Evolutionary conservation across 306 rosid genomes (phyloP), one percentile per base, ranked within the genome.

Genomic region (Crataegus laevigata): DNA sequence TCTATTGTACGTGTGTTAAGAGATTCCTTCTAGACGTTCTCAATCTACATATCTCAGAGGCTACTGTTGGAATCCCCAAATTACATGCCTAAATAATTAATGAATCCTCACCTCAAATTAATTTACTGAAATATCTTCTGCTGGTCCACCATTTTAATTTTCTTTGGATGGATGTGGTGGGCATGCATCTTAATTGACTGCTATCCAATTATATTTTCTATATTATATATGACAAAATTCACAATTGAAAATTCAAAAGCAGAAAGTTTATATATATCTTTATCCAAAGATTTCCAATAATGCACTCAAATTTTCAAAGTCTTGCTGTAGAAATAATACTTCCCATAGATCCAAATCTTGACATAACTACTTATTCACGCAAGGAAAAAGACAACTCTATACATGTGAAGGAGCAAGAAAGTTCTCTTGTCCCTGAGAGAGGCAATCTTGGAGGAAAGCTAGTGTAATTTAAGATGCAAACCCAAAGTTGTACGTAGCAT

Each of bases 351-450:
- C 80, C 86, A 10, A 83, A 61, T 28, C 69, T 59, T 60, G 79
- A 75, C 79, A 80, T 77, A 17, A 28, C 77, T 81, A 82, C 68
- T 79, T 81, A 13, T 75, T 84, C 91, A 86, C 89, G 82, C 85
- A 63, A 78, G 81, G 82, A 38, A 2, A 26, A 22, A 25, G 26
- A 25, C 11, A 83, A 78, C 96, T 88, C 97, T 90, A 83, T 92
- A 90, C 89, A 88, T 38, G 86, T 80, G 84, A 68, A 40, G 65
- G 14, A 50, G 36, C 78, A 30, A 47, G 68, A 80, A 54, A 78
- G 66, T 82, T 34, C 81, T 78, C 84, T 73, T 72, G 79, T 77
- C 81, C 81, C 85, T 76, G 75, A 70, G 67, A 73, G 67, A 73
- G 67, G 76, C 78, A 75, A 38, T 75, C 68, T 70, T 61, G 78